phyloP scores from a whole-genome alignment of 371 early-diverging fungal species.

The Mortierella sp. region DNA sequence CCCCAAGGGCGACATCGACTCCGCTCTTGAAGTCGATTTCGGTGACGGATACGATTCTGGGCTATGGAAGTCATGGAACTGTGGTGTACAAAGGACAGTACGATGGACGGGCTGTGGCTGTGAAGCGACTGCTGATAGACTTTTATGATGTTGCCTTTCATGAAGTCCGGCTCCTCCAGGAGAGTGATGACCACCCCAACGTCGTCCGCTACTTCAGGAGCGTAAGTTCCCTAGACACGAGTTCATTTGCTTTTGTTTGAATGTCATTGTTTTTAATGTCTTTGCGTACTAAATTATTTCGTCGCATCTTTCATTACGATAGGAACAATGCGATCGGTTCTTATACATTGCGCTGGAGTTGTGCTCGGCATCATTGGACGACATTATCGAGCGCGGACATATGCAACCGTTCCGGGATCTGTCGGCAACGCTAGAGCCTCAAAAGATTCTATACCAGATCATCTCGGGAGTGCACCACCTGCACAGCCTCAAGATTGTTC shows the following conservation, averaged over 20 bases:
- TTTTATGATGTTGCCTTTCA: slow-evolving; percentile 95
- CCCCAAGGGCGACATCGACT: slow-evolving; percentile 17
- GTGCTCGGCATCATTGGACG: slow-evolving; percentile 84
- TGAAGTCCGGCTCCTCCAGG: slow-evolving; percentile 92
- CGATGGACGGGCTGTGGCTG: slow-evolving; percentile 92
- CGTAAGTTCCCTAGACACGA: too few relatives aligned
- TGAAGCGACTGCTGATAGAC: slow-evolving; percentile 93
- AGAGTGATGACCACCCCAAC: slow-evolving; percentile 96
- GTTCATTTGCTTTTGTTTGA: too few relatives aligned
- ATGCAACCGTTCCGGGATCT: slow-evolving; percentile 53
- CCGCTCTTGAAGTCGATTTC: slow-evolving; percentile 56
- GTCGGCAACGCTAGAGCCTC: slow-evolving; percentile 61
- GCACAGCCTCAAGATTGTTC: slow-evolving; percentile 94
- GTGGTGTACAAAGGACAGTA: slow-evolving; percentile 94
- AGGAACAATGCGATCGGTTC: slow-evolving; percentile 91
- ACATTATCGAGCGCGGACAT: slow-evolving; percentile 63
- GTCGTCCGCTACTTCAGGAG: slow-evolving; percentile 96
- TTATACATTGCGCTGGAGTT: slow-evolving; percentile 96
- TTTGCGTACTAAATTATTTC: background rate
- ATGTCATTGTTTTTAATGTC: slow-evolving; percentile 18
- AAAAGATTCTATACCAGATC: slow-evolving; percentile 80
- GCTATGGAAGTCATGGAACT: slow-evolving; percentile 98
- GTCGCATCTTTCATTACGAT: background rate
- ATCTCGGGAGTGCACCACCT: slow-evolving; percentile 88
- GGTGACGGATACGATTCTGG: slow-evolving; percentile 69